Conservation (phyloP, 2,329 filamentous ascomycete species). For the Venturia oleaginea region DNA sequence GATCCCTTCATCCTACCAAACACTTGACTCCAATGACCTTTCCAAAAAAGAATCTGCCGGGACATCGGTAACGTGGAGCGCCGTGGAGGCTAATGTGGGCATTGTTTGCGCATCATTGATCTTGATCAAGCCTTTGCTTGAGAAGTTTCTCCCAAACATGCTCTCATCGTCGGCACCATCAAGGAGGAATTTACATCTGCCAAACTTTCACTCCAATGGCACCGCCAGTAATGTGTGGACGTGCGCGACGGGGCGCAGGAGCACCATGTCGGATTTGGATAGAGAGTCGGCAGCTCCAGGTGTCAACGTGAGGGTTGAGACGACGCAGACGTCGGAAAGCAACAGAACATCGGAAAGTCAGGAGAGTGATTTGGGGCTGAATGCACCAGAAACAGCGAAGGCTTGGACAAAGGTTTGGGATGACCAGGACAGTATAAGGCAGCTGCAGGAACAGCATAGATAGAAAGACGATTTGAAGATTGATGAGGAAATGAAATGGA, state of each 20-base stretch:
- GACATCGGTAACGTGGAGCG: constrained; percentile 32
- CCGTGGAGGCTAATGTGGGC: constrained; percentile 34
- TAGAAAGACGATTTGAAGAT: background rate
- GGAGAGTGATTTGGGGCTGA: background rate
- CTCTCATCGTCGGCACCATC: constrained; percentile 15
- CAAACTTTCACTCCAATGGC: background rate
- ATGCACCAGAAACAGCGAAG: background rate
- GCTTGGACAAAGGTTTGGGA: background rate
- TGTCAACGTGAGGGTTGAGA: background rate
- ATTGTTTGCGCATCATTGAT: constrained; percentile 37
- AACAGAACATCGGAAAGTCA: background rate
- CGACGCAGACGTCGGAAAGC: background rate
- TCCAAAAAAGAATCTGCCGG: constrained; percentile 26
- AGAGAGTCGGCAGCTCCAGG: background rate
- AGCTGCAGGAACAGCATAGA: background rate
- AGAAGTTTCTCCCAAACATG: constrained; percentile 26
- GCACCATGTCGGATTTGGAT: background rate
- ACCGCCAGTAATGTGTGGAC: background rate
- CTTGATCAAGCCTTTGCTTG: constrained; percentile 34
- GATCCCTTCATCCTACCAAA: background rate
- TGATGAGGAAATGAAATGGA: background rate
- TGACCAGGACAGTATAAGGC: background rate
- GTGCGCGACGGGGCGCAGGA: background rate
- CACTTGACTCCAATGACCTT: background rate
- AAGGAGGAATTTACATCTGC: background rate